Percentiles rank a stretch among this genome's conserved stretches.
Evolutionary conservation across 2,329 filamentous ascomycete genomes (phyloP).

Genomic region (Aureobasidium subglaciale): DNA sequence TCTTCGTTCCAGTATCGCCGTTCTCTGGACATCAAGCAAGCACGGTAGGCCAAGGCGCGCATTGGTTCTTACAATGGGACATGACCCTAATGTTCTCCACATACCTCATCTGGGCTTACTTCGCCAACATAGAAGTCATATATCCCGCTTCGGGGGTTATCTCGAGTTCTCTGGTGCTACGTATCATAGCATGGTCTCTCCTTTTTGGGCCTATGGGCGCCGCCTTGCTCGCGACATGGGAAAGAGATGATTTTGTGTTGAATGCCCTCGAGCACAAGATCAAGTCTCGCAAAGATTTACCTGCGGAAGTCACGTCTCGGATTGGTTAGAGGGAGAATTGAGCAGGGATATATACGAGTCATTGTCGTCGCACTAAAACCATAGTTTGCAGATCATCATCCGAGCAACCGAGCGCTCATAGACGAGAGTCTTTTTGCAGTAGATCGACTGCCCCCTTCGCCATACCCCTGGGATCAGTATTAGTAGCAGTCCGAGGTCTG

Average conservation of each 20-base stretch:
- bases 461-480: background rate
- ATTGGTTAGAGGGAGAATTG: background rate
- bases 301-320: background rate
- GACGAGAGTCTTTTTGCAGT: constrained; percentile 5
- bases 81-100: constrained; percentile 4
- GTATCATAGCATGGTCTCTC: background rate
- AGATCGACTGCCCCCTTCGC: constrained; percentile 9
- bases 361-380: no score
- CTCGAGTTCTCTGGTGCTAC: background rate
- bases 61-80: constrained; percentile 15
- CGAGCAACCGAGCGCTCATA: background rate
- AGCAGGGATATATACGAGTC: background rate
- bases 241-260: constrained; percentile 10
- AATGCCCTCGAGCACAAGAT: background rate
- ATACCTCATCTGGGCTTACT: constrained; percentile 5
- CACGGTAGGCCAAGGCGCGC: constrained; percentile 3
- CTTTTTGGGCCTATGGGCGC: constrained; percentile 6
- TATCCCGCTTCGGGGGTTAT: background rate
- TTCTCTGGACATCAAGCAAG: background rate
- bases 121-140: background rate
- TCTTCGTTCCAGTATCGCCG: constrained; percentile 3
- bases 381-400: no score
- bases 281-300: background rate
- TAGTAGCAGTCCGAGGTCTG: no score
- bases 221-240: background rate